Base-by-base conservation (phyloP, 2,329 filamentous ascomycete species). In the Aspergillus sp. region DNA sequence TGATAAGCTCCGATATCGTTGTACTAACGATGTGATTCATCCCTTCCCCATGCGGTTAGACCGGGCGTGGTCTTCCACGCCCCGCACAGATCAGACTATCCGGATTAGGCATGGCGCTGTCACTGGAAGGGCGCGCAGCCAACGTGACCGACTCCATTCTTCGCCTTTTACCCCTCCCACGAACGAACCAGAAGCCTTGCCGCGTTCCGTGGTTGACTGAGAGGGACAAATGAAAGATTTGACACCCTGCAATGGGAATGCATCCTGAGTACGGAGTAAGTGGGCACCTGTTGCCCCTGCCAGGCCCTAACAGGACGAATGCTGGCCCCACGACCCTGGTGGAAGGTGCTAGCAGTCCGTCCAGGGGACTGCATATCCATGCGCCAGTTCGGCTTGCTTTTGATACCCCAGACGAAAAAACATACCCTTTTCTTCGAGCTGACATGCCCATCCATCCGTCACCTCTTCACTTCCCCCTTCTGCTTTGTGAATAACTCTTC, bases 111-210 rank as follows among this genome's bases (percentile, higher is more conserved):
- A 65, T 70, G 54, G 71, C 63, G 65, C 60, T 73, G 71, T 68
- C 71, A 69, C 63, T 58, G 57, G 64, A 69, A 72, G 69, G 71
- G 70, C 70, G 69, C 58, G 67, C 62, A 22, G 45, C 18, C 45
- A 47, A 47, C 45, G 45, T 47, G 45, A 47, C 45, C 22, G 45
- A 12, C 22, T 22, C 45, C 45, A 22, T 18, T 47, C 9, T 3
- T 16, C 14, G 36, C 12, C 14, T 12, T 39, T 39, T n/a, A 4
- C 12, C 36, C 14, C 14, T 42, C 36, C 20, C 22, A 9, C 20
- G 9, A 14, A 47, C 45, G 20, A 47, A 47, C 45, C 45, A 47
- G 45, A 47, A 18, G 18, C 45, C 22, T 47, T 14, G 14, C 36
- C 14, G 36, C 12, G 36, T 42, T 42, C 36, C 36, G 14, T 42